Conservation (phyloP, 805 yeast genomes). For the Yarrowia sp. region DNA sequence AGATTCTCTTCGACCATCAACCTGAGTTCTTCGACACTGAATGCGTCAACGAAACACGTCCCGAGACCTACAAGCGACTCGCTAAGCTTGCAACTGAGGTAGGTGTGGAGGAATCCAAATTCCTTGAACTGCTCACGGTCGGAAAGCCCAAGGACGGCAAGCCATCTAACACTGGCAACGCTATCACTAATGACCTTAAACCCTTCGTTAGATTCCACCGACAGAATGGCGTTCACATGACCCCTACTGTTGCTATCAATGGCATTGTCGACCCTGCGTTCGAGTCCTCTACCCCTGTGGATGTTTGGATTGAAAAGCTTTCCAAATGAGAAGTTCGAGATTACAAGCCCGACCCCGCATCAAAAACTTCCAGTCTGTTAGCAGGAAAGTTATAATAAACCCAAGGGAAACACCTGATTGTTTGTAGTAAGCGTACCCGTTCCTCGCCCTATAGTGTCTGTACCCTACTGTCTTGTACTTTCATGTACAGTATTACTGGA, state of each 20-base stretch:
- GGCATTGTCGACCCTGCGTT: slow-evolving; percentile 60
- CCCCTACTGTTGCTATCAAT: slow-evolving; percentile 73
- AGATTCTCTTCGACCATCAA: slow-evolving; percentile 55
- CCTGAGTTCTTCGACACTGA: slow-evolving; percentile 60
- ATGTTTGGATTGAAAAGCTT: slow-evolving; percentile 42
- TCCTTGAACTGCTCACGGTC: slow-evolving; percentile 41
- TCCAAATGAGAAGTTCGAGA: neutral
- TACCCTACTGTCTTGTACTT: no score
- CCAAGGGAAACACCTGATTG: no score
- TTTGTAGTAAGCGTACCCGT: no score
- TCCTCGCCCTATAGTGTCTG: no score
- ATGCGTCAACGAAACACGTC: slow-evolving; percentile 52
- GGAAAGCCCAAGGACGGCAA: slow-evolving; percentile 37
- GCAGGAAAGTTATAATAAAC: no score
- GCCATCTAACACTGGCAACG: slow-evolving; percentile 57
- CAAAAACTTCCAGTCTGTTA: no score
- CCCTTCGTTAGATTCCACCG: slow-evolving; percentile 71
- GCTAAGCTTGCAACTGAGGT: slow-evolving; percentile 46
- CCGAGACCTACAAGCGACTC: slow-evolving; percentile 54
- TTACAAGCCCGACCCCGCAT: no score
- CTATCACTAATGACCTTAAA: slow-evolving; percentile 60
- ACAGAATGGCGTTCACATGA: slow-evolving; percentile 78
- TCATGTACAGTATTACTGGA: no score
- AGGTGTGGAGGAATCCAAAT: slow-evolving; percentile 43
- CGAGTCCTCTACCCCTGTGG: slow-evolving; percentile 60